Percentiles rank a stretch among this genome's conserved stretches.
Conservation (phyloP, 1,139 yeast species). For the Taphrina deformans region DNA sequence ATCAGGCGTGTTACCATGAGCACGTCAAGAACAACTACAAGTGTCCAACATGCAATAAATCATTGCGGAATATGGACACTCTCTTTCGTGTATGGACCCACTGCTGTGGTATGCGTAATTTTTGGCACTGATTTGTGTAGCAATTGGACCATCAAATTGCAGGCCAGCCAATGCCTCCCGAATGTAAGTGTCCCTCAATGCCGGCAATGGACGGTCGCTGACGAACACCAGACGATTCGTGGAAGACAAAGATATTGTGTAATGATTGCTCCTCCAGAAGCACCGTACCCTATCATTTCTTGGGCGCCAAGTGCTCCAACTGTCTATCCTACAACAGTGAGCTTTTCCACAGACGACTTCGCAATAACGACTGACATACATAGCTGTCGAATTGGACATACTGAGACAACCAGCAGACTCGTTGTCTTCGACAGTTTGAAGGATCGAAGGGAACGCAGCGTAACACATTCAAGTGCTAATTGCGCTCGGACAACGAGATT, state of each 20-base stretch:
- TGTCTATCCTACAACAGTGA: constrained; percentile 31
- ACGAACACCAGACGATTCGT: constrained; percentile 51
- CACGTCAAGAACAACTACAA: constrained; percentile 68
- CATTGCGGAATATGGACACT: constrained; percentile 82
- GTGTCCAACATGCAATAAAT: constrained; percentile 86
- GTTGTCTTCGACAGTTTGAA: neutral
- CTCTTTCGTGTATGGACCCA: constrained; percentile 63
- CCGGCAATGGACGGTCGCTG: neutral
- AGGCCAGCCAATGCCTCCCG: constrained; percentile 75
- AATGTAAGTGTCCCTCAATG: constrained; percentile 43
- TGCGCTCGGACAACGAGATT: neutral
- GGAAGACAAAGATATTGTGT: constrained; percentile 79
- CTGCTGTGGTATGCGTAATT: neutral
- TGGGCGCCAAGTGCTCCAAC: constrained; percentile 70
- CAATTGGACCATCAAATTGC: constrained; percentile 71
- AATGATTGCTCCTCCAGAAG: constrained; percentile 88
- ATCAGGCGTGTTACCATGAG: constrained; percentile 77
- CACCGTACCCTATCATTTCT: constrained; percentile 71
- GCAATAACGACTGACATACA: neutral
- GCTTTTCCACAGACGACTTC: neutral
- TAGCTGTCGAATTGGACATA: constrained; percentile 18
- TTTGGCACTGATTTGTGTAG: neutral
- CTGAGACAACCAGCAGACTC: neutral
- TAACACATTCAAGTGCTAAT: too few species aligned
- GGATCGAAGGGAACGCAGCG: neutral